Evolutionary conservation across 306 rosid species (phyloP).

Genomic region (Lithocarpus polystachyus): DNA sequence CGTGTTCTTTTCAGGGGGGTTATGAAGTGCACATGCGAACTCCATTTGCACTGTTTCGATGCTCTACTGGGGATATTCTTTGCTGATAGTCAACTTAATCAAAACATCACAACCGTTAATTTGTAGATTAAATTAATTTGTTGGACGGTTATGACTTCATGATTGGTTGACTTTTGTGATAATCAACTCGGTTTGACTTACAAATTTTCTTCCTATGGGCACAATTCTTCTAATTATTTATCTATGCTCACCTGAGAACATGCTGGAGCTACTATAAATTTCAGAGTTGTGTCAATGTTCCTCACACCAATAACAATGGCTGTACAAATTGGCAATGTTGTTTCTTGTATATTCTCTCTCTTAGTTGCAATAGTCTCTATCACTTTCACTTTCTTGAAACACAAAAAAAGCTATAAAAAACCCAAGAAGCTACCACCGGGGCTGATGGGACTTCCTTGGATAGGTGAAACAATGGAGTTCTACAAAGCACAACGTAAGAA

Average conservation of each 20-base stretch:
- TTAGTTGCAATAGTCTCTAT: constrained; percentile 28
- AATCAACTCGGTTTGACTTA: constrained; percentile 19
- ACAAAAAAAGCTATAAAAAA: constrained; percentile 26
- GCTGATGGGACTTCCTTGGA: constrained; percentile 69
- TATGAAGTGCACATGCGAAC: constrained; percentile 6
- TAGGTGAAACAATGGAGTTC: constrained; percentile 82
- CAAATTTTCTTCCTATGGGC: constrained; percentile 7
- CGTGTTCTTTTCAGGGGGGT: constrained; percentile 22
- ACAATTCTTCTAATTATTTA: constrained; percentile 29
- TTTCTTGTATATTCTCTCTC: constrained; percentile 27
- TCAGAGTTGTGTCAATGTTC: constrained; percentile 7
- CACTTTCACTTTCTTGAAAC: constrained; percentile 31
- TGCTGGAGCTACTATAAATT: not conserved
- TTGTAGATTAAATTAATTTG: not conserved
- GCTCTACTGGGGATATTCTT: not conserved
- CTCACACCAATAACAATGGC: constrained; percentile 33
- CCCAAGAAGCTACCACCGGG: constrained; percentile 62
- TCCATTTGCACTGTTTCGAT: not conserved
- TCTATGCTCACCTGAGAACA: constrained; percentile 9
- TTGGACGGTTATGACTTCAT: constrained; percentile 22
- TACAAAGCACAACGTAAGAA: constrained; percentile 62
- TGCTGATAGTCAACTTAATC: constrained; percentile 11
- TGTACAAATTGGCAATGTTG: constrained; percentile 14
- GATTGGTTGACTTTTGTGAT: constrained; percentile 32
- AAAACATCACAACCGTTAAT: constrained; percentile 12